Evolutionary conservation across 371 early-diverging fungal species (phyloP), one percentile per base, ranked within the genome.

Genomic region (Coemansia sp.): DNA sequence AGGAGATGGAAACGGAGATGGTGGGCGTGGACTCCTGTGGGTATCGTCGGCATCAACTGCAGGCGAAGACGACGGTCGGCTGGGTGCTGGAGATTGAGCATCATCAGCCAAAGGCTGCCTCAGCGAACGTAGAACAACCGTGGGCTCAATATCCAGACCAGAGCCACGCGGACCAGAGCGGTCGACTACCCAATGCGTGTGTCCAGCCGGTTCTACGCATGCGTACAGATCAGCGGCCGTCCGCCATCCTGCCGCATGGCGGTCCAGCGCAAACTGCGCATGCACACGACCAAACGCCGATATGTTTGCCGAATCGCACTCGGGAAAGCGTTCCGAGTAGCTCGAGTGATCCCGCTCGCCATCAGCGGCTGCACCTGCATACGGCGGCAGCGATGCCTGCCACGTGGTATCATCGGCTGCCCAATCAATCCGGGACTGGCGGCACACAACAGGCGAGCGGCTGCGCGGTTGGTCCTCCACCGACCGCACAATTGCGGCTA

Each of bases 101-200:
- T 5, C 11, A 11, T 27, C n/a, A 7, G 18, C 37, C 48, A 34
- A 37, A 50, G 34, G 61, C 34, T 11, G 31, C 24, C 34, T 50
- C 45, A 29, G 27, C 31, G 45, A 29, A n/a, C 54, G 54, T n/a
- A n/a, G 54, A 54, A 54, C 14, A 22, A 5, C 4, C 31, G 54
- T 54, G 26, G 54, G 54, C 54, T 54, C 54, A 14, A 54, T 8
- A 24, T 40, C 39, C 5, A 37, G 52, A 8, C 54, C 64, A 1
- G 72, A 4, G 18, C 75, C 75, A 5, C 71, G 66, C 3, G 75
- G 75, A 4, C 75, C 75, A 0, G 75, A 71, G 4, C 74, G 74
- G 34, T 74, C 74, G 2, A 66, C 59, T 10, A 65, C 54, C 74
- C 71, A 74, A 18, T 50, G 62, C n/a, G 68, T 56, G 5, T 39